Conservation (phyloP, 2,329 filamentous ascomycete genomes). For the Nothopassalora personata region DNA sequence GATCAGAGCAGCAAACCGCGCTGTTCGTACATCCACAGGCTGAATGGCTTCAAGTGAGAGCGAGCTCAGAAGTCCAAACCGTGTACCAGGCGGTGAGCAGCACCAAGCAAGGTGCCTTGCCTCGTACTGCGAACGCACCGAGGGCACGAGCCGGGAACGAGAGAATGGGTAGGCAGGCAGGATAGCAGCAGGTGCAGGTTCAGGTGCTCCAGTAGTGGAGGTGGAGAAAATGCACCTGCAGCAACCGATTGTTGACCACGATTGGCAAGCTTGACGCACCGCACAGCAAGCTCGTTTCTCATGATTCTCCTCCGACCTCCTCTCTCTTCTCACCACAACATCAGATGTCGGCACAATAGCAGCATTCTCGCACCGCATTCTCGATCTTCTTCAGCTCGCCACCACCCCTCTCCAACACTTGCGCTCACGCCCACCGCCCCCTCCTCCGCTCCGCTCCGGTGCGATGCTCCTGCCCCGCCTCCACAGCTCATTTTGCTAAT, state of each 20-base stretch:
- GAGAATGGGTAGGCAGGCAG: background rate
- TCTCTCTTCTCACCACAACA: background rate
- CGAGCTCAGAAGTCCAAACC: background rate
- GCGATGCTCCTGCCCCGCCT: background rate
- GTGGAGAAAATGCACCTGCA: background rate
- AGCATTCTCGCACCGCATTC: background rate
- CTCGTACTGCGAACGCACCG: background rate
- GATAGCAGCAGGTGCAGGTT: background rate
- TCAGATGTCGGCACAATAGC: background rate
- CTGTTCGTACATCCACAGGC: background rate
- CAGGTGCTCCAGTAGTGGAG: background rate
- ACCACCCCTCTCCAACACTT: background rate
- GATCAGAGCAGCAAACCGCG: background rate
- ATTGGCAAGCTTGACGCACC: background rate
- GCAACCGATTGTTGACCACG: background rate
- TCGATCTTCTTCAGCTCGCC: slow-evolving; percentile 1
- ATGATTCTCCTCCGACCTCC: background rate
- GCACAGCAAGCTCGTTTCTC: background rate
- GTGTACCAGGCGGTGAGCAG: background rate
- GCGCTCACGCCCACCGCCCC: background rate
- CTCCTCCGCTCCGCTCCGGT: background rate
- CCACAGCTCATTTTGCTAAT: background rate
- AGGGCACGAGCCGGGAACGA: background rate
- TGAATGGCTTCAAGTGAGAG: background rate
- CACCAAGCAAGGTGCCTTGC: background rate